Percentiles rank a stretch among this genome's conserved stretches.
Evolutionary conservation across 495 filamentous ascomycete species (phyloP).

Genomic region (Tricharina praecox): DNA sequence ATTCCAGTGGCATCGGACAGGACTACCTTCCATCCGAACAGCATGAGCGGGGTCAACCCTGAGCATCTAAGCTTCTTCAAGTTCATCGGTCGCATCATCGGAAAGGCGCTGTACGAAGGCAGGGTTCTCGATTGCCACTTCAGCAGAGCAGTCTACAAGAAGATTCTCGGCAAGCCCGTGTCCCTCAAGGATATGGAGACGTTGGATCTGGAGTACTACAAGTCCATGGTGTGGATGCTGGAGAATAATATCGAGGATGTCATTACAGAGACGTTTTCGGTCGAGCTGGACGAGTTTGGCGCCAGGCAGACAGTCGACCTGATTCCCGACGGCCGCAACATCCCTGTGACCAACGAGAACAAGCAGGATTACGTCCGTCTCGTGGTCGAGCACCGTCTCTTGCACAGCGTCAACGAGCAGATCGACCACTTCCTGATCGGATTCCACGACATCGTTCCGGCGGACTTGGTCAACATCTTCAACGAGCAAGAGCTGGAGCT

Average conservation of each 20-base stretch:
- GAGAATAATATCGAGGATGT: constrained; percentile 98
- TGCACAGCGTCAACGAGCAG: constrained; percentile 80
- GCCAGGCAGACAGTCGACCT: constrained; percentile 76
- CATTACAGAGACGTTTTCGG: constrained; percentile 91
- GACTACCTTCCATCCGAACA: constrained; percentile 97
- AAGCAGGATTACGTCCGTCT: constrained; percentile 93
- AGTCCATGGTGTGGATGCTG: constrained; percentile 97
- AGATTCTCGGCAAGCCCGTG: constrained; percentile 81
- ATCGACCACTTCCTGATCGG: constrained; percentile 90
- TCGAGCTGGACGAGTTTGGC: constrained; percentile 85
- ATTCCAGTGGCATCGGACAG: constrained; percentile 93
- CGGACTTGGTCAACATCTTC: constrained; percentile 91
- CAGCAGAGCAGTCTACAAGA: constrained; percentile 94
- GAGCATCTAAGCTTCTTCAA: constrained; percentile 98
- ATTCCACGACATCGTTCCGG: constrained; percentile 95
- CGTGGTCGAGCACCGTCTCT: constrained; percentile 83
- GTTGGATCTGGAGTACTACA: constrained; percentile 95
- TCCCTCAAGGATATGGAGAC: constrained; percentile 99
- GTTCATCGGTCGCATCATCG: constrained; percentile 96
- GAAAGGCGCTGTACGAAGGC: constrained; percentile 93
- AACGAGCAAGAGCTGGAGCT: constrained; percentile 96
- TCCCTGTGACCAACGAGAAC: constrained; percentile 91
- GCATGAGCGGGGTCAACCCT: constrained; percentile 75
- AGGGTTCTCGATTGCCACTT: constrained; percentile 97
- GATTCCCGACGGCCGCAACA: constrained; percentile 69